A percentile compares a stretch with the other conserved stretches of the same genome.
Evolutionary conservation across 83 land plant species (phyloP).

Genomic region (Thuja plicata): DNA sequence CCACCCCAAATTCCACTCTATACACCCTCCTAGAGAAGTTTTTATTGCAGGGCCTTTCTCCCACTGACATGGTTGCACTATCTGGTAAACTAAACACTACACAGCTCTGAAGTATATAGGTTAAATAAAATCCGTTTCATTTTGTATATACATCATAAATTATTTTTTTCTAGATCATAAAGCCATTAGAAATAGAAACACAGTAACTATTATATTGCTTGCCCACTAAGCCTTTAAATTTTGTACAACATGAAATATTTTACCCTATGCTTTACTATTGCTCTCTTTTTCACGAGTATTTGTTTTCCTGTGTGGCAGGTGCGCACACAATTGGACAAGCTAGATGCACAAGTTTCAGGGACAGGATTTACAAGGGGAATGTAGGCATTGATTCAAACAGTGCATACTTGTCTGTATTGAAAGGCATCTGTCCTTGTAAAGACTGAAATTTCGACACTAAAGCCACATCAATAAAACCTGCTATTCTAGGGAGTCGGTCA

Average conservation of each 20-base stretch:
- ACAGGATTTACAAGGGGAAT: conserved; percentile 42
- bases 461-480: too few relatives aligned
- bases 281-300: background rate
- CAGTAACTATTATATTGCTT: too few relatives aligned
- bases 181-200: too few relatives aligned
- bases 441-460: too few relatives aligned
- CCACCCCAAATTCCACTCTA: conserved; percentile 36
- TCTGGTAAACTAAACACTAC: conserved; percentile 27
- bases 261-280: background rate
- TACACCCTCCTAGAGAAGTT: conserved; percentile 43
- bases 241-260: too few relatives aligned
- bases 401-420: conserved; percentile 29
- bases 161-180: background rate
- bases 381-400: background rate
- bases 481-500: too few relatives aligned
- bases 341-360: conserved; percentile 54
- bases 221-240: too few relatives aligned
- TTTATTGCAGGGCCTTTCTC: conserved; percentile 53
- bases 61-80: conserved; percentile 69
- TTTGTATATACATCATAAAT: background rate
- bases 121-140: too few relatives aligned
- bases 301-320: conserved; percentile 21
- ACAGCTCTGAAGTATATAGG: too few relatives aligned
- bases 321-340: conserved; percentile 73
- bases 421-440: conserved; percentile 45